Conservation (phyloP, 208 protist species). For the Acanthamoeba culbertsoni region DNA sequence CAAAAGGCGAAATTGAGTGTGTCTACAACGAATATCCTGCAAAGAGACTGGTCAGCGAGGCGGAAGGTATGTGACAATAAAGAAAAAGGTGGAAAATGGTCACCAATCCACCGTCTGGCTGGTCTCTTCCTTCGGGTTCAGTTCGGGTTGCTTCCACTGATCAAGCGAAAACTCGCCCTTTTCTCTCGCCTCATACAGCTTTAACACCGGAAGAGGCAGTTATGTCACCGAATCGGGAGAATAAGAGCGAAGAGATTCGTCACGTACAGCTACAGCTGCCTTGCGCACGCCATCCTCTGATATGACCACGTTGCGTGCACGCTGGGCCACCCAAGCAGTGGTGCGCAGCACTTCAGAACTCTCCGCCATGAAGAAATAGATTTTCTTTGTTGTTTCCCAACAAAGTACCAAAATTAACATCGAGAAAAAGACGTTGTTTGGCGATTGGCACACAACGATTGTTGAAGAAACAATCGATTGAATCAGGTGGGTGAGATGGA, state of each 20-base stretch:
- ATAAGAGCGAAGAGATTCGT: too few relatives aligned
- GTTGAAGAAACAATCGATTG: too few relatives aligned
- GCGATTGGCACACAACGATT: too few relatives aligned
- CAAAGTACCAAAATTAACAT: too few relatives aligned
- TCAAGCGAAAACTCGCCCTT: constrained; percentile 29
- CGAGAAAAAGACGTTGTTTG: too few relatives aligned
- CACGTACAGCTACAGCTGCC: neutral
- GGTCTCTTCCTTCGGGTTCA: constrained; percentile 48
- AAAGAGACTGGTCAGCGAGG: neutral
- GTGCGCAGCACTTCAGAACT: neutral
- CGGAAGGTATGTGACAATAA: neutral
- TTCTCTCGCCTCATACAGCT: neutral
- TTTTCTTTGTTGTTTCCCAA: neutral
- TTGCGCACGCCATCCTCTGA: neutral
- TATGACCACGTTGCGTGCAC: neutral
- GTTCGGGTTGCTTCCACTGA: constrained; percentile 16
- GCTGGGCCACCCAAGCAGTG: neutral
- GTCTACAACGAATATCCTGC: constrained; percentile 74
- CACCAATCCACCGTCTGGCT: neutral
- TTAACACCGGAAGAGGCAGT: neutral
- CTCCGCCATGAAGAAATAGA: neutral
- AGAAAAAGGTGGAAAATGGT: neutral
- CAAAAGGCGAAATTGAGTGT: constrained; percentile 79
- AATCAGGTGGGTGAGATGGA: too few relatives aligned
- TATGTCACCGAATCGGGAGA: neutral